A percentile compares a stretch with the other conserved stretches of the same genome.
These are phyloP conservation scores for Phytophthora cryptogea DNA, from an alignment of 352 stramenopile genomes.

Conservation along the genomic window DNA sequence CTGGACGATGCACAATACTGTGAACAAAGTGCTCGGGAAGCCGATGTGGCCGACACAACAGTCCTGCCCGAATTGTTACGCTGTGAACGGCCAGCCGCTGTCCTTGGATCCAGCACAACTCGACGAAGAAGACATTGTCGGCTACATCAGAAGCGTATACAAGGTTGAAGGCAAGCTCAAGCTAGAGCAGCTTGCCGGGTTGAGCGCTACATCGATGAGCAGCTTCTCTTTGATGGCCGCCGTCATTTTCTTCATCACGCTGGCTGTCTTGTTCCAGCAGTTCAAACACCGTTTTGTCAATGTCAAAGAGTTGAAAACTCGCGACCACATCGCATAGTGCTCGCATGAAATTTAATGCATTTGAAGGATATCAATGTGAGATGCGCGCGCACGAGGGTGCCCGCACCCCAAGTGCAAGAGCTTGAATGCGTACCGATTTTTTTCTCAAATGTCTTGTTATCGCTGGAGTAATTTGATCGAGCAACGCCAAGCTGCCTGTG, in stretches of 20 bases:
- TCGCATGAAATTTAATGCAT: not conserved
- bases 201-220: constrained; percentile 17
- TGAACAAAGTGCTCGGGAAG: constrained; percentile 72
- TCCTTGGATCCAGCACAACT: constrained; percentile 50
- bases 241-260: constrained; percentile 28
- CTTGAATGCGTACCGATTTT: no score
- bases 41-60: constrained; percentile 55
- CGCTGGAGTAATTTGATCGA: no score
- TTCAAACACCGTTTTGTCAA: constrained; percentile 24
- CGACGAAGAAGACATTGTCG: constrained; percentile 48
- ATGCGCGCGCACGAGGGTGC: no score
- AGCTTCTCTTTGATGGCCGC: constrained; percentile 36
- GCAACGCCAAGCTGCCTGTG: no score
- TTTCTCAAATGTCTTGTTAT: no score
- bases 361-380: no score
- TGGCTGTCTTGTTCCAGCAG: constrained; percentile 17
- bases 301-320: constrained; percentile 22
- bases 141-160: constrained; percentile 55
- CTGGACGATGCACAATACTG: constrained; percentile 81
- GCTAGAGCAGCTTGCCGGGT: constrained; percentile 30
- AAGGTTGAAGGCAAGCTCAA: constrained; percentile 27
- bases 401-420: no score
- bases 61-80: constrained; percentile 57
- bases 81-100: constrained; percentile 34
- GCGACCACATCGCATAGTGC: constrained; percentile 35